Conservation (phyloP, 2,329 filamentous ascomycete species). For the Gaeumannomyces tritici region DNA sequence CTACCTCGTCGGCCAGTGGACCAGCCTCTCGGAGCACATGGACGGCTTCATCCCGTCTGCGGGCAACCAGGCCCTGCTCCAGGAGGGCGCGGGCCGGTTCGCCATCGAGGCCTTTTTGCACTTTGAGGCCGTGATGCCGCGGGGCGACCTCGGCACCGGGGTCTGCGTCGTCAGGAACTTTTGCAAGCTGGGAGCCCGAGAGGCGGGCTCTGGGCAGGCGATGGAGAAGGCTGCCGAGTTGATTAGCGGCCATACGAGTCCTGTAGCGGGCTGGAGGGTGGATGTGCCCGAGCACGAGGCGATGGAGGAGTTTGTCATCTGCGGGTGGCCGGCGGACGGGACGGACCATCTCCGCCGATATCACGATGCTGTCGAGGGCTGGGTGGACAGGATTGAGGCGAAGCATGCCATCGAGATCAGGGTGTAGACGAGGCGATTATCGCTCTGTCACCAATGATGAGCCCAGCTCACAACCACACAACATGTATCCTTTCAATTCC, state of each 20-base stretch:
- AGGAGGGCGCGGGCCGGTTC: neutral
- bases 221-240: neutral
- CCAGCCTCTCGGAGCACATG: slow-evolving; percentile 1
- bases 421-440: no score
- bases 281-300: neutral
- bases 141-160: neutral
- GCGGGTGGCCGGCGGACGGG: no score
- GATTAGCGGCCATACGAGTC: neutral
- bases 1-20: neutral
- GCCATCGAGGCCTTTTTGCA: neutral
- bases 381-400: no score
- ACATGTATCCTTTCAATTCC: no score
- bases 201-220: neutral
- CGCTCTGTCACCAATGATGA: no score
- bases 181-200: neutral
- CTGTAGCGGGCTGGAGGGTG: neutral
- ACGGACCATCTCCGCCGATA: no score
- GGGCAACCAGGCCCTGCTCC: neutral
- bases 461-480: no score
- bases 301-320: neutral
- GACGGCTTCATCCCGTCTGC: neutral
- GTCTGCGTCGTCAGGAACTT: neutral
- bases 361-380: no score
- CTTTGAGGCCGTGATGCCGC: neutral
- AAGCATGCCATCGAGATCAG: no score